Evolutionary conservation across 768 basidiomycete genomes (phyloP), one percentile per base, ranked within the genome.

Genomic region (Termitomyces sp.): DNA sequence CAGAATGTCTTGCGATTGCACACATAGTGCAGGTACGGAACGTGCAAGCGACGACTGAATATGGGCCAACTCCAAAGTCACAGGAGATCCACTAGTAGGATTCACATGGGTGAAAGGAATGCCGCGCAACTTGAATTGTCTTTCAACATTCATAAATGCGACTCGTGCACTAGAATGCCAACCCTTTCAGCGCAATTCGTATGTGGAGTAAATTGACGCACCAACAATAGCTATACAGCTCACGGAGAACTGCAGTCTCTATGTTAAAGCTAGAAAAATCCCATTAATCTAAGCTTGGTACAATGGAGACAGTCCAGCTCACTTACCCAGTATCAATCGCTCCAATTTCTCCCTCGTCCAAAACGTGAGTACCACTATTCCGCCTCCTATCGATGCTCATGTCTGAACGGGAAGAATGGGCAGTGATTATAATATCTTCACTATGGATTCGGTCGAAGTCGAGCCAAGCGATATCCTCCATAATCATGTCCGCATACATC

Each of bases 221-320:
- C 93, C 92, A 91, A 73, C 90, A 94, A 69, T 93, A 95, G 34
- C 86, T 87, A 66, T 92, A 94, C 10, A 94, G 72, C 65, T 93
- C 88, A 57, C 87, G 78, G 18, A 94, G 71, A 6, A 86, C 81
- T 63, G 85, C 85, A 0, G 86, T 86, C 52, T 89, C 86, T 24
- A 96, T 70, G 59, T 84, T 77, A 68, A 92, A 93, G 20, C 81
- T 80, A 46, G 74, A 73, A 33, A 13, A 7, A n/a, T 28, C 10
- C 36, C n/a, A 46, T 63, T n/a, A 6, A 51, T 51, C 56, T 58
- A 22, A 62, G 18, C 6, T 41, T 34, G 20, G 8, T 3, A 47
- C 15, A 44, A 24, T 10, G 3, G 2, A 46, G 16, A 24, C 9
- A 18, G n/a, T 10, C 18, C n/a, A 45, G 42, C 16, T n/a, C 10